Evolutionary conservation across 1,284 basidiomycete genomes (phyloP), one percentile per base, ranked within the genome.

Genomic region (Coriolopsis trogii): DNA sequence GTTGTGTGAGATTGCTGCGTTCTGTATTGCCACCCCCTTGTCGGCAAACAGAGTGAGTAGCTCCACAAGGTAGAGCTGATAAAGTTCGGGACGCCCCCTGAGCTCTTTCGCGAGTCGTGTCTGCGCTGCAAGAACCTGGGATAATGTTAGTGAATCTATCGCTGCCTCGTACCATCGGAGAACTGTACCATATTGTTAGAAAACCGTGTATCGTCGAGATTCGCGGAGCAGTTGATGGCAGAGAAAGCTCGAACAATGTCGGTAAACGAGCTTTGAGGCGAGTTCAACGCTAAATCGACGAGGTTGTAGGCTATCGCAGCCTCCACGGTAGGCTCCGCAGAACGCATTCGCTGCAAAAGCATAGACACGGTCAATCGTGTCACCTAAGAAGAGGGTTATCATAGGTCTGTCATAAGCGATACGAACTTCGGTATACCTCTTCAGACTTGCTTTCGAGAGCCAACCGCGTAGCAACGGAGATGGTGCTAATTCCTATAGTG

Each of bases 231-330:
- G 61, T 91, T 94, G 49, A 95, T 90, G n/a, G 81, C 73, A 12
- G 93, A 95, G 66, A 98, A 93, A 0, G 87, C 85, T 40, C 86
- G 80, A 48, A 94, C 87, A 53, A 97, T 90, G 58, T 98, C 95
- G 23, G 84, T 69, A 63, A 98, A 95, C 8, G 91, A 82, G 53
- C 77, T 79, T 53, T 87, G 81, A 1, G 91, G 88, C 2, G 91
- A 88, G 38, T 82, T 80, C 24, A 96, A 76, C 0, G 93, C 94
- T 20, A 98, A 78, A 50, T 95, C 93, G 4, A 97, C 93, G 8
- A 98, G 77, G 65, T 94, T 95, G 67, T 90, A 89, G 4, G 95
- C 87, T 58, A 98, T 95, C 1, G 93, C 89, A 24, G 93, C 91
- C 70, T 97, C 94, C 4, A 93, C 88, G 1, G 85, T 84, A 0